Evolutionary conservation across 1,284 basidiomycete species (phyloP), one percentile per base, ranked within the genome.

Genomic region (Erythrobasidium hasegawianum): DNA sequence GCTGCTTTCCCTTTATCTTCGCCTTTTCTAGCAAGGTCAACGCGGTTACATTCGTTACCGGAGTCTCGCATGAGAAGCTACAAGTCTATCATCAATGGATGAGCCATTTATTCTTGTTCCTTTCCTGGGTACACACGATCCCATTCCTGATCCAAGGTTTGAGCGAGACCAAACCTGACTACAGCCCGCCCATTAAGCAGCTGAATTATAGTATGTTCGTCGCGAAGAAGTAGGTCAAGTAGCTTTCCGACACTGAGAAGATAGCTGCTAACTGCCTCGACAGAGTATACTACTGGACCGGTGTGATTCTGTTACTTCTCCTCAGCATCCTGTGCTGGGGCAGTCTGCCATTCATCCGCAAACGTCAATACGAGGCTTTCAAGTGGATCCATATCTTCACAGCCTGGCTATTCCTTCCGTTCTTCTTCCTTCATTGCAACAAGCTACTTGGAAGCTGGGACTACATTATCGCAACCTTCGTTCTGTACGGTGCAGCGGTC

Each of bases 11-110:
- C 13, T 73, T 72, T 65, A 73, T 72, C 57, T 61, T 72, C 57
- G 64, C 67, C 0, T 78, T 81, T 69, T 78, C 77, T 1, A 77
- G 77, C n/a, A 81, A 81, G 61, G 73, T 78, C 59, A 81, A 81
- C 71, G 69, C 76, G 49, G 72, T 81, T 50, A 75, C 73, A 2
- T 68, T 80, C 50, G 64, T 81, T 24, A 79, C 79, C 5, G 78
- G 79, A 18, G 75, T 77, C 11, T 79, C 79, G n/a, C 80, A 81
- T 69, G 80, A 81, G 71, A 79, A 79, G 70, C 76, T 81, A 1
- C 80, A 81, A 67, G 78, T 81, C 8, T 79, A 77, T 70, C 80
- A 81, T 67, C 78, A 79, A 43, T 80, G 80, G 76, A 69, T 78
- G 0, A 77, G 77, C 4, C 71, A 77, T 64, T 66, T 69, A 41